Conservation (phyloP, 176 grass and related monocot genomes). For the Musa itinerans region DNA sequence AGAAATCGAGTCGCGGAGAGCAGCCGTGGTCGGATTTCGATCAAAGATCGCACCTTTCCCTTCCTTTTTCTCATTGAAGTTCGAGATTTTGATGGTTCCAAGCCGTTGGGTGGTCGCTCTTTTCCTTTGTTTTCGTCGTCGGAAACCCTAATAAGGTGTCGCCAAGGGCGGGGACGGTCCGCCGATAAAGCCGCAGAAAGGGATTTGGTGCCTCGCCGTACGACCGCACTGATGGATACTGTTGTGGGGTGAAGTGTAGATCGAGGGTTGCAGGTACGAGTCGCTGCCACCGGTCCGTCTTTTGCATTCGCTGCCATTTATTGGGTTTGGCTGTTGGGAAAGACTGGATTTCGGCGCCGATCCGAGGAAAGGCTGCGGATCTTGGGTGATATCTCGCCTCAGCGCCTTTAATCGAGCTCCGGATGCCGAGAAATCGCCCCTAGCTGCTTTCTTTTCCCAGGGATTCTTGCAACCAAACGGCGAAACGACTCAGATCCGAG, state of each 20-base stretch:
- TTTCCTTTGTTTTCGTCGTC: neutral
- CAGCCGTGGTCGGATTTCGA: neutral
- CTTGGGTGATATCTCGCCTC: conserved; percentile 3
- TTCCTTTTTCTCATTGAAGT: neutral
- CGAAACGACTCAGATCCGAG: neutral
- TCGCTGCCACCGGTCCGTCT: neutral
- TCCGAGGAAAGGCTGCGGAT: conserved; percentile 23
- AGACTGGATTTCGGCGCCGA: conserved; percentile 21
- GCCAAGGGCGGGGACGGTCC: neutral
- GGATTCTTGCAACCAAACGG: neutral
- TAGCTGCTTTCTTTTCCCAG: conserved; percentile 26
- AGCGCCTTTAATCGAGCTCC: conserved; percentile 54
- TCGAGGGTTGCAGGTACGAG: neutral
- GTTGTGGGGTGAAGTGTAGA: neutral
- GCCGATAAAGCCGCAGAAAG: neutral
- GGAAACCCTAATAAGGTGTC: neutral
- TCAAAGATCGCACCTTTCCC: neutral
- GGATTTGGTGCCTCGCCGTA: neutral
- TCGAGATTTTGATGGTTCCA: neutral
- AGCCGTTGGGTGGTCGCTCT: conserved; percentile 5
- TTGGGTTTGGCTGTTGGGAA: neutral
- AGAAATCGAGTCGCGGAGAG: neutral
- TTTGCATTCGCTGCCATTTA: neutral
- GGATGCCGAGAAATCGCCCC: conserved; percentile 48
- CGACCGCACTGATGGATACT: neutral